These are phyloP conservation scores for Mesostigma viride DNA, from an alignment of 139 green algal genomes.

Conservation along the genomic window DNA sequence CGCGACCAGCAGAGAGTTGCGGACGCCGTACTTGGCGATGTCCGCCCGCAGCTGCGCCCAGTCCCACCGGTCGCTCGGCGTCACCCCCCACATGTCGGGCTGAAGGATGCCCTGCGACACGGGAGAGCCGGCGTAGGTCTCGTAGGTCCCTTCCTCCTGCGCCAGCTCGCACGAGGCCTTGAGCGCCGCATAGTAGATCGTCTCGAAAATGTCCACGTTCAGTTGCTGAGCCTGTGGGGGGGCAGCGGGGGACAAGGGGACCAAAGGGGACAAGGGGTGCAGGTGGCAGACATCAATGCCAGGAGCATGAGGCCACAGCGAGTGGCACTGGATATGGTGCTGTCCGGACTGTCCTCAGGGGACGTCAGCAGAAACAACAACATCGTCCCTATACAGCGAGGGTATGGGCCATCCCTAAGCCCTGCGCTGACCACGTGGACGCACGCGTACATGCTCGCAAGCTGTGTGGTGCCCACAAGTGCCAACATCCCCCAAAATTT, in stretches of 20 bases:
- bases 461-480: too few species aligned
- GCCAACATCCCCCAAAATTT: too few species aligned
- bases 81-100: slow-evolving; percentile 90
- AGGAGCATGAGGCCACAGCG: neutral
- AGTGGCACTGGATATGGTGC: too few species aligned
- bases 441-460: too few species aligned
- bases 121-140: slow-evolving; percentile 62
- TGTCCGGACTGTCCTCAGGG: too few species aligned
- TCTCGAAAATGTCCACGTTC: slow-evolving; percentile 94
- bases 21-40: slow-evolving; percentile 73
- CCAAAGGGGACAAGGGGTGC: too few species aligned
- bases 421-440: too few species aligned
- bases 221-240: slow-evolving; percentile 60
- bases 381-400: too few species aligned
- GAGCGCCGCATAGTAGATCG: slow-evolving; percentile 86
- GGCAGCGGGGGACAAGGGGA: too few species aligned
- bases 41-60: slow-evolving; percentile 63
- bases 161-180: slow-evolving; percentile 65
- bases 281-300: neutral
- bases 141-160: slow-evolving; percentile 65
- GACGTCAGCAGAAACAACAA: too few species aligned
- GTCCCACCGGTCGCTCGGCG: slow-evolving; percentile 54
- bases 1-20: slow-evolving; percentile 93
- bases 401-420: too few species aligned
- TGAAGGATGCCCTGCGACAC: slow-evolving; percentile 39